These are phyloP conservation scores for Hygrocybe punicea DNA, from an alignment of 768 basidiomycete species.

Conservation along the genomic window DNA sequence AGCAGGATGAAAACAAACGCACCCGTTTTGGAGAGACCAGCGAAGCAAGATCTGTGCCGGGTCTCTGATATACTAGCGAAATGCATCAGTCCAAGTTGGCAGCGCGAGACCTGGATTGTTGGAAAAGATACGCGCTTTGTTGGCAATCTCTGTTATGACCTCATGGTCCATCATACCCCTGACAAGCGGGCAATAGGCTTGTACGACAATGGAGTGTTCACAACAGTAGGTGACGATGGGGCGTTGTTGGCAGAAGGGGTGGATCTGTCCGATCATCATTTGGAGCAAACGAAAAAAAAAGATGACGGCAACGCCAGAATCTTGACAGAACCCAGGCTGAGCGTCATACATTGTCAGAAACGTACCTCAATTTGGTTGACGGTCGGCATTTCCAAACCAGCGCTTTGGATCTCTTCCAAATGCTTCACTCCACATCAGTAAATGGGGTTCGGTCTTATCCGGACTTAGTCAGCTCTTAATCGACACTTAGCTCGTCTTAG, in stretches of 20 bases:
- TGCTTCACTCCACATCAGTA: slow-evolving; percentile 67
- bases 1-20: slow-evolving; percentile 19
- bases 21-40: slow-evolving; percentile 88
- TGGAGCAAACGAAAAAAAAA: background rate
- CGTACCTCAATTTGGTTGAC: slow-evolving; percentile 82
- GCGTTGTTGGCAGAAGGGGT: slow-evolving; percentile 79
- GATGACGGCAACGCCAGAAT: no score
- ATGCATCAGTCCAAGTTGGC: background rate
- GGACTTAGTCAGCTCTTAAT: no score
- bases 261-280: slow-evolving; percentile 47
- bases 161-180: slow-evolving; percentile 56
- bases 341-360: background rate
- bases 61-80: slow-evolving; percentile 50
- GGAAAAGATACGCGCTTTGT: slow-evolving; percentile 47
- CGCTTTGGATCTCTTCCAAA: slow-evolving; percentile 65
- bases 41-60: slow-evolving; percentile 80
- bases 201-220: slow-evolving; percentile 54
- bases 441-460: no score
- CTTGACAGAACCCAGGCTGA: no score
- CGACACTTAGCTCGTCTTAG: no score
- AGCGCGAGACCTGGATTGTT: no score
- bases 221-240: slow-evolving; percentile 74
- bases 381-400: slow-evolving; percentile 60
- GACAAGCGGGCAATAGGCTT: slow-evolving; percentile 77
- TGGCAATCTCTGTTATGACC: slow-evolving; percentile 50